Base-by-base conservation (phyloP, 1,284 basidiomycete genomes). In the Irpex rosettiformis region DNA sequence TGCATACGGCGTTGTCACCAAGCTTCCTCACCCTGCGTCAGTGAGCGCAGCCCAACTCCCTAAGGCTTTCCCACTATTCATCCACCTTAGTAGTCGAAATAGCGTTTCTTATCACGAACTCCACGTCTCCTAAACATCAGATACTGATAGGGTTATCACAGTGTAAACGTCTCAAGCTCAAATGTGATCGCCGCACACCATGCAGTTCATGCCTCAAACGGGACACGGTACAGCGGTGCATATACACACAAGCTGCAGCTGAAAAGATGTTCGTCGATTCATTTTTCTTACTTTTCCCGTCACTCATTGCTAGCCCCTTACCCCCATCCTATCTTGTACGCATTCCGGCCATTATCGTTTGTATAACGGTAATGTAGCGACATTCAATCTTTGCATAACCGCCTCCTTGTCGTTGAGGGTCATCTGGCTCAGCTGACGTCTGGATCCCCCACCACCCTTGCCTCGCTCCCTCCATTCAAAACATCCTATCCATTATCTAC, bases 151-250 rank as follows among this genome's bases (percentile, higher is more conserved):
- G 18, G 16, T 51, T 10, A 51, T 55, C 37, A 3, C 59, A 92
- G 88, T 92, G 89, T 75, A 92, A 92, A 71, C 88, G 89, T 7
- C 78, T 92, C 55, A 92, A 92, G 66, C 79, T 92, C 56, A 90
- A 86, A 72, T 92, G 89, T 69, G 90, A 92, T 73, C 77, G 89
- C 53, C 80, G 85, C 22, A 83, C 78, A 1, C 89, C 89, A 0
- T 92, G 89, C 64, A 83, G 83, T 2, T 87, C 85, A 25, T 92
- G 90, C 64, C 77, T 83, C 28, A 92, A 92, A 69, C 85, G 89
- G 59, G 87, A 89, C 66, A 90, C 88, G 0, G 80, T 88, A 6
- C 72, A 77, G 1, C 77, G 86, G 63, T 92, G 90, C 65, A 77
- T 86, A 7, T 92, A 92, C 70, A 89, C 89, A 0, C 83, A 88